Conservation (phyloP, 139 green algal genomes). For the Coelastrella sp. region DNA sequence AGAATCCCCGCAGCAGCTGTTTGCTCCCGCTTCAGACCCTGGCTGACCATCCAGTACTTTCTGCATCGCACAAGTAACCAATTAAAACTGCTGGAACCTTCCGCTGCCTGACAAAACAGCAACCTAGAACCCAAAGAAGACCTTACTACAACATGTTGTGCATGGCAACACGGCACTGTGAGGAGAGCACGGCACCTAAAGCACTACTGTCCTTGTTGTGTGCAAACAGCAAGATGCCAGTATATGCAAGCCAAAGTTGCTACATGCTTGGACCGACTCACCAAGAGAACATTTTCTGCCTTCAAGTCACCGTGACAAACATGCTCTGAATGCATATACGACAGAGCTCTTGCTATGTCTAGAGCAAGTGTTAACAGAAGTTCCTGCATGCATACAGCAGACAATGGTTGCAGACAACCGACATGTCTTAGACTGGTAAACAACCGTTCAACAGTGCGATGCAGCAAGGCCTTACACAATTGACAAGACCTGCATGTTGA, state of each 20-base stretch:
- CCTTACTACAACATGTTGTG: no score
- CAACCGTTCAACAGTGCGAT: not conserved
- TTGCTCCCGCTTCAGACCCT: not conserved
- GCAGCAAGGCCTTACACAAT: no score
- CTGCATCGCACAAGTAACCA: not conserved
- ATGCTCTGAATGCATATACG: conserved; percentile 30
- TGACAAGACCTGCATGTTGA: no score
- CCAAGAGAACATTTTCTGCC: conserved; percentile 33
- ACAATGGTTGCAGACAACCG: no score
- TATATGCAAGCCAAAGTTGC: not conserved
- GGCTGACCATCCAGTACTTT: not conserved
- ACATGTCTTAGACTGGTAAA: no score
- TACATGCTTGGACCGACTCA: not conserved
- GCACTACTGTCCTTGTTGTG: no score
- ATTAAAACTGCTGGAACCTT: no score
- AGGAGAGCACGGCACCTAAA: no score
- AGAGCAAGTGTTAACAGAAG: conserved; percentile 19
- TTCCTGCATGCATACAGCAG: conserved; percentile 13
- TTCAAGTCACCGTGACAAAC: conserved; percentile 47
- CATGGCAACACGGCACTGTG: no score
- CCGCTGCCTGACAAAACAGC: no score
- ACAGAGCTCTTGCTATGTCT: conserved; percentile 27
- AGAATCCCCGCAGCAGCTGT: conserved; percentile 9
- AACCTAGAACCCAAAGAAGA: no score
- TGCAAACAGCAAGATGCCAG: not conserved